Percentiles rank a stretch among this genome's conserved stretches.
phyloP scores from a whole-genome alignment of 2,329 filamentous ascomycete species.

The Macroventuria anomochaeta region DNA sequence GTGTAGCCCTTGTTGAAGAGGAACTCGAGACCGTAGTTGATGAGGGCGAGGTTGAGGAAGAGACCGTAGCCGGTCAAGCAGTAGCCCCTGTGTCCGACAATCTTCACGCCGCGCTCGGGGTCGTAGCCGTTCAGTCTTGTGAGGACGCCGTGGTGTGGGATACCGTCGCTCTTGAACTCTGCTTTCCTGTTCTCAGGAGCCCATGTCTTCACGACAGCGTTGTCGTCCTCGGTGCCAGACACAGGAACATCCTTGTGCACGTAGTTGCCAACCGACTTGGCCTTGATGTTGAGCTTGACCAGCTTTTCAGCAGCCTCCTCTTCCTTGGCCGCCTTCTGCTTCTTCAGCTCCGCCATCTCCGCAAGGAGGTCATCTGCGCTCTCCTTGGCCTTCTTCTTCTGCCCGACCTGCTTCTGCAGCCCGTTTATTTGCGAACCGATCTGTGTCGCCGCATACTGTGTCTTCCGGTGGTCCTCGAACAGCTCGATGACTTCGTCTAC shows the following conservation, averaged over 20 bases:
- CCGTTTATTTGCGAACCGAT: constrained; percentile 85
- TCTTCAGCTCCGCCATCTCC: constrained; percentile 78
- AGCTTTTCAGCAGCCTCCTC: constrained; percentile 80
- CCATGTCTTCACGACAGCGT: constrained; percentile 78
- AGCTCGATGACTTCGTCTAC: constrained; percentile 90
- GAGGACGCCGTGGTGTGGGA: constrained; percentile 96
- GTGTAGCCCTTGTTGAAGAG: constrained; percentile 81
- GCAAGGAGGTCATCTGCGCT: constrained; percentile 79
- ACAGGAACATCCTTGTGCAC: constrained; percentile 88
- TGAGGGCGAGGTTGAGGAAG: constrained; percentile 87
- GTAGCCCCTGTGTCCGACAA: constrained; percentile 93
- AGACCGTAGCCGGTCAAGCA: constrained; percentile 90
- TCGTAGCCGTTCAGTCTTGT: constrained; percentile 89
- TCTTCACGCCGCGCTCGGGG: constrained; percentile 77
- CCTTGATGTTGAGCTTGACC: constrained; percentile 73
- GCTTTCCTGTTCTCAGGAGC: constrained; percentile 75
- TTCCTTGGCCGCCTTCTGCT: constrained; percentile 80
- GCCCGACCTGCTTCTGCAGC: constrained; percentile 86
- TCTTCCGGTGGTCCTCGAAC: constrained; percentile 84
- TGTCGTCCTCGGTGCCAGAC: constrained; percentile 88
- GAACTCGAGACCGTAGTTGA: constrained; percentile 95
- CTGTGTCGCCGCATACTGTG: constrained; percentile 79
- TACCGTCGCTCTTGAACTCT: constrained; percentile 77
- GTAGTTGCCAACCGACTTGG: constrained; percentile 85
- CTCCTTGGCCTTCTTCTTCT: constrained; percentile 91